phyloP scores from a whole-genome alignment of 805 yeast genomes.

The Kuraishia piskuri region DNA sequence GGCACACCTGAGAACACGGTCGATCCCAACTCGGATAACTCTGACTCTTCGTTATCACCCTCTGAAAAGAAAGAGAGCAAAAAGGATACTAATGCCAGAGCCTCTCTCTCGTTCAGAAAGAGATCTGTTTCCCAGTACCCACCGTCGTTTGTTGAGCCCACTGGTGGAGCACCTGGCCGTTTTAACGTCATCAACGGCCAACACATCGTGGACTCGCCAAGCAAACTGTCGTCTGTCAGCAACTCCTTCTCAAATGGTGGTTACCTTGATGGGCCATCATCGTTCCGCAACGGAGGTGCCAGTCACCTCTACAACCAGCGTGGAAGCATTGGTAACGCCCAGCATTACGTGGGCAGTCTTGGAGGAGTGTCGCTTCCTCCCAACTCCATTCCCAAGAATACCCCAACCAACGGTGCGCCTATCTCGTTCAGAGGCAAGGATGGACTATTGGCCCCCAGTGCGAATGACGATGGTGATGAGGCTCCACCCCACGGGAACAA shows the following conservation, averaged over 20 bases:
- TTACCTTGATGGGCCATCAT: conserved; percentile 17
- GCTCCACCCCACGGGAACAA: conserved; percentile 7
- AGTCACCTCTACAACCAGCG: conserved; percentile 5
- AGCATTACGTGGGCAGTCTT: conserved; percentile 1
- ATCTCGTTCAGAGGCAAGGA: conserved; percentile 7
- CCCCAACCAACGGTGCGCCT: conserved; percentile 4
- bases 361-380: not conserved
- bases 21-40: conserved; percentile 10
- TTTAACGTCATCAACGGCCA: not conserved
- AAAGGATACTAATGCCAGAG: not conserved
- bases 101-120: conserved; percentile 21
- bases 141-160: conserved; percentile 19
- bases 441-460: conserved; percentile 10
- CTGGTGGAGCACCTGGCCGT: not conserved
- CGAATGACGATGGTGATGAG: conserved; percentile 13
- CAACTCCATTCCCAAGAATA: conserved; percentile 2
- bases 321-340: conserved; percentile 7
- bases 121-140: conserved; percentile 38
- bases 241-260: conserved; percentile 19
- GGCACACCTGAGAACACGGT: conserved; percentile 6
- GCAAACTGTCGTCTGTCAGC: conserved; percentile 6
- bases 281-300: not conserved
- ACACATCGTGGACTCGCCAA: conserved; percentile 6
- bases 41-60: conserved; percentile 11
- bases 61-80: conserved; percentile 5